A percentile compares a stretch with the other conserved stretches of the same genome.
phyloP scores from a whole-genome alignment of 2,329 filamentous ascomycete genomes.

The Fusarium oxysporum region DNA sequence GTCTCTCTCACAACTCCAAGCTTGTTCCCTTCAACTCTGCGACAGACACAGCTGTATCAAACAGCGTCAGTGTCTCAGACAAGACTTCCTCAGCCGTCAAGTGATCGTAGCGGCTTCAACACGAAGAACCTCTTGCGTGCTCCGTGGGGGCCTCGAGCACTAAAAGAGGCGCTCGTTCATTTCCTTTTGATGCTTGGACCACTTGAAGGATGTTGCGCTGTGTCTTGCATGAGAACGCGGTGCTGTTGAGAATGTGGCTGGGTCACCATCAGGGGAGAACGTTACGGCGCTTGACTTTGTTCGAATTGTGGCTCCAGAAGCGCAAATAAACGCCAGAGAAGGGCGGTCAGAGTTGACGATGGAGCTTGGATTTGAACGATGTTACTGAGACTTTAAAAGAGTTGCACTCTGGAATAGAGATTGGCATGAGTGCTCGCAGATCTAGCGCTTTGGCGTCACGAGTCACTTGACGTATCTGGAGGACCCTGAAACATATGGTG shows the following conservation, averaged over 20 bases:
- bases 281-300: constrained; percentile 1
- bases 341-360: constrained; percentile 4
- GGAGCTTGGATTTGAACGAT: background rate
- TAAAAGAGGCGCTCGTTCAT: constrained; percentile 30
- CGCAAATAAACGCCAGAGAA: constrained; percentile 10
- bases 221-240: constrained; percentile 9
- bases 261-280: constrained; percentile 4
- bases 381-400: background rate
- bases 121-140: constrained; percentile 29
- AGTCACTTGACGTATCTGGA: background rate
- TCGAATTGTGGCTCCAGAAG: constrained; percentile 5
- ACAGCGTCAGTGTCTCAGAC: constrained; percentile 24
- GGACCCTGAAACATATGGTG: constrained; percentile 3
- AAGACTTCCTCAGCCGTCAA: background rate
- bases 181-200: constrained; percentile 30
- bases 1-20: background rate
- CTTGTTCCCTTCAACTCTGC: constrained; percentile 15
- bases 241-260: constrained; percentile 19
- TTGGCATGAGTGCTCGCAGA: constrained; percentile 8
- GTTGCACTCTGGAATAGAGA: constrained; percentile 5
- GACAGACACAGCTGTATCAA: constrained; percentile 15
- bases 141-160: constrained; percentile 19
- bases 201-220: constrained; percentile 7
- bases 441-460: background rate
- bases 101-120: constrained; percentile 4